Evolutionary conservation across 495 filamentous ascomycete genomes (phyloP), one percentile per base, ranked within the genome.

Genomic region (Amorphotheca resinae): DNA sequence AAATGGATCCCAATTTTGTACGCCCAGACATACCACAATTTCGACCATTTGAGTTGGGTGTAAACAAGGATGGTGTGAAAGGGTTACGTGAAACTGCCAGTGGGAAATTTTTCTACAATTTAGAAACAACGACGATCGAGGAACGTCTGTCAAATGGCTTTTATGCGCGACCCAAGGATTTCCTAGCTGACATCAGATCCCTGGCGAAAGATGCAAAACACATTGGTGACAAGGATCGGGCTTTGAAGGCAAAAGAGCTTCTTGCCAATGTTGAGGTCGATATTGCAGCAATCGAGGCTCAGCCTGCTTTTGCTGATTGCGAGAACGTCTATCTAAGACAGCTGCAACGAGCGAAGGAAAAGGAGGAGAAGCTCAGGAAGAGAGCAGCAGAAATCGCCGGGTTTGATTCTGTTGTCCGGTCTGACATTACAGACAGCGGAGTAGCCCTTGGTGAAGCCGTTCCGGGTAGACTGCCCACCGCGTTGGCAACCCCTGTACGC

Each of bases 121-220:
- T 96, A 39, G 87, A 96, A 50, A 80, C 84, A n/a, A 80, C 77
- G 3, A 91, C 82, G 5, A 94, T 98, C 42, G 91, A 98, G 65
- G 85, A 91, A 54, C 80, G 91, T 23, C 69, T 96, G 18, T 86
- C 85, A 4, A 95, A 96, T 61, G 91, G 93, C 15, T 96, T 82
- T 59, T 98, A 98, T 62, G 86, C 84, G 55, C 72, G 86, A 12
- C 80, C 87, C 0, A 77, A 74, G 45, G 87, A 95, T 53, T 98
- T 94, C 53, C 61, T 91, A 41, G 74, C 76, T 22, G 91, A 98
- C 56, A 78, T 95, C 50, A 79, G 82, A 53, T 73, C 77, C 33
- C 61, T 98, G 3, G 79, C 78, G 16, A 86, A 85, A 56, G 91
- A 98, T 64, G 80, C 87, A 1, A 79, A 75, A 50, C 72, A 74